Conservation (phyloP, 2,329 filamentous ascomycete species). For the Venturia oleaginea region DNA sequence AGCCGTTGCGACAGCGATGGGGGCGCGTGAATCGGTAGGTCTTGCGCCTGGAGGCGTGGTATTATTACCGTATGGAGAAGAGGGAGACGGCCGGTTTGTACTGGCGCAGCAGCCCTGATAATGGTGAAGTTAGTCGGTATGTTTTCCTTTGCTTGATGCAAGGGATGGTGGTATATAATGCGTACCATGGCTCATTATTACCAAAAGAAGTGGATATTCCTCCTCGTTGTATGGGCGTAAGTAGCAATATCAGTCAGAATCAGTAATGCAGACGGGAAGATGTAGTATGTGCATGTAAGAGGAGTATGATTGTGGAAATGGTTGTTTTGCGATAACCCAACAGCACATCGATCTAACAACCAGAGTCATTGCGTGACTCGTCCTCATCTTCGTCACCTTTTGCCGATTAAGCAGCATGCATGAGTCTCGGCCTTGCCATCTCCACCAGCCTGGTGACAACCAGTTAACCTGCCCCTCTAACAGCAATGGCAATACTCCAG, state of each 20-base stretch:
- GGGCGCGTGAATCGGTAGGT: neutral
- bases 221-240: neutral
- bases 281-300: neutral
- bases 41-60: neutral
- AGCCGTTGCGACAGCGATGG: neutral
- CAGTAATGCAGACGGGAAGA: neutral
- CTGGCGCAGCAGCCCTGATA: slow-evolving; percentile 2
- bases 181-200: slow-evolving; percentile 9
- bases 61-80: slow-evolving; percentile 5
- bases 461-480: too few relatives aligned
- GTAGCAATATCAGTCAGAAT: neutral
- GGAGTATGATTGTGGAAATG: neutral
- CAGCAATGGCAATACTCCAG: too few relatives aligned
- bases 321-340: neutral
- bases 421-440: neutral
- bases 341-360: neutral
- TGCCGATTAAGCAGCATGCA: neutral
- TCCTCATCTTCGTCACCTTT: neutral
- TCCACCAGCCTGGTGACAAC: neutral
- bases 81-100: neutral
- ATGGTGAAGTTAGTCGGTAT: neutral
- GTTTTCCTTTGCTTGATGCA: neutral
- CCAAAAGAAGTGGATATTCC: neutral
- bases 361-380: neutral
- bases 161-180: neutral